These are phyloP conservation scores for Cantharellus anzutake DNA, from an alignment of 768 basidiomycete genomes.

Conservation along the genomic window DNA sequence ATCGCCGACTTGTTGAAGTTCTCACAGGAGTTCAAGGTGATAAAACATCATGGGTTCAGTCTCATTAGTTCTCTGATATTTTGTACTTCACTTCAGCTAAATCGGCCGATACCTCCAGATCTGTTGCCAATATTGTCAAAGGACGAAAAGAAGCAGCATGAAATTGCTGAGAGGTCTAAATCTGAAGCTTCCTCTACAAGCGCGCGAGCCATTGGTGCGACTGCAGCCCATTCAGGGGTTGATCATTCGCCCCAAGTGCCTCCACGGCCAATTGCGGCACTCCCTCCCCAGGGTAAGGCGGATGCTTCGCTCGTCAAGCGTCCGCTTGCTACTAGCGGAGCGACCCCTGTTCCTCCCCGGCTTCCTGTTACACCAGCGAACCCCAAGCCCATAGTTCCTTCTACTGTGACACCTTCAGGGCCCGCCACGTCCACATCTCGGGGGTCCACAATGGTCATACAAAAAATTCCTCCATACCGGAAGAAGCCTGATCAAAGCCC, in stretches of 20 bases:
- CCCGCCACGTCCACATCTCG: neutral
- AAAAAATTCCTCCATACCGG: slow-evolving; percentile 80
- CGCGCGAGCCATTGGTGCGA: slow-evolving; percentile 46
- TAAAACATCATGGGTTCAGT: slow-evolving; percentile 8
- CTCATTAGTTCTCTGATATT: neutral
- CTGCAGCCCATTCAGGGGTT: slow-evolving; percentile 7
- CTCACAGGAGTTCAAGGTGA: slow-evolving; percentile 83
- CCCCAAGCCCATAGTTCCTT: slow-evolving; percentile 8
- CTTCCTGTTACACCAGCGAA: neutral
- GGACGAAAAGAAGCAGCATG: slow-evolving; percentile 76
- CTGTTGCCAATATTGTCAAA: slow-evolving; percentile 84
- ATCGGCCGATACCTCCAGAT: slow-evolving; percentile 89
- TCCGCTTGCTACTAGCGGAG: slow-evolving; percentile 1
- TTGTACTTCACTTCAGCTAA: slow-evolving; percentile 33
- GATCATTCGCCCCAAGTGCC: neutral
- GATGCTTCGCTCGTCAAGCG: neutral
- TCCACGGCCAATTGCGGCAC: neutral
- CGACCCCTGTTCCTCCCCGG: slow-evolving; percentile 6
- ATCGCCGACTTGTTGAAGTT: slow-evolving; percentile 88
- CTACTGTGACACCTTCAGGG: slow-evolving; percentile 1
- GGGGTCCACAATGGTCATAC: slow-evolving; percentile 46
- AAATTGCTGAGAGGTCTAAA: slow-evolving; percentile 58
- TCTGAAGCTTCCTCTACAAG: slow-evolving; percentile 44
- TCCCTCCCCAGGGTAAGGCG: neutral
- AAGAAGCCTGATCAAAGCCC: slow-evolving; percentile 16